phyloP scores from a whole-genome alignment of 441 rosid species.

The Pelargonium citronellum region DNA sequence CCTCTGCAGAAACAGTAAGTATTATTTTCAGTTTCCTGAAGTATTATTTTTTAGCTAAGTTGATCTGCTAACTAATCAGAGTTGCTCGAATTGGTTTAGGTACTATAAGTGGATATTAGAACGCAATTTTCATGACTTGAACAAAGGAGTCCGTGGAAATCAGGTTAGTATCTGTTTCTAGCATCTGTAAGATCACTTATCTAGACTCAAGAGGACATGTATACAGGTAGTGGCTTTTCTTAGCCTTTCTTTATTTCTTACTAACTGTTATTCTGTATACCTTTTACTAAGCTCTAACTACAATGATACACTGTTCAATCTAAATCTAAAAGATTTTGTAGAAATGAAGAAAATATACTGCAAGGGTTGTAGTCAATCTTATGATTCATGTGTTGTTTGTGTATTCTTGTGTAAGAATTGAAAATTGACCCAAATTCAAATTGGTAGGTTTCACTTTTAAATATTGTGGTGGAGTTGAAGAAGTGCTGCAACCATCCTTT shows the following conservation, averaged over 20 bases:
- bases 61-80: neutral
- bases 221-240: neutral
- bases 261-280: neutral
- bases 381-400: neutral
- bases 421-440: slow-evolving; percentile 19
- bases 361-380: neutral
- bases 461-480: slow-evolving; percentile 98
- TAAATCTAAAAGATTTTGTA: neutral
- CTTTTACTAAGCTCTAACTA: neutral
- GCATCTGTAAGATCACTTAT: slow-evolving; percentile 9
- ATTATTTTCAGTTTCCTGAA: slow-evolving; percentile 17
- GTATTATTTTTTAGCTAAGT: neutral
- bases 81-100: slow-evolving; percentile 37
- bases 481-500: slow-evolving; percentile 99
- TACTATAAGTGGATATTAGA: slow-evolving; percentile 99
- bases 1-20: slow-evolving; percentile 98
- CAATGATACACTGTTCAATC: neutral
- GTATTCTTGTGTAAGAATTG: slow-evolving; percentile 18
- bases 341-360: slow-evolving; percentile 1
- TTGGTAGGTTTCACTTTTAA: slow-evolving; percentile 90
- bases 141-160: slow-evolving; percentile 99
- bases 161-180: slow-evolving; percentile 50
- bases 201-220: neutral
- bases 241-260: neutral
- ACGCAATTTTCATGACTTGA: slow-evolving; percentile 96